Evolutionary conservation across 768 basidiomycete species (phyloP), one percentile per base, ranked within the genome.

Genomic region (Boletus insuetus): DNA sequence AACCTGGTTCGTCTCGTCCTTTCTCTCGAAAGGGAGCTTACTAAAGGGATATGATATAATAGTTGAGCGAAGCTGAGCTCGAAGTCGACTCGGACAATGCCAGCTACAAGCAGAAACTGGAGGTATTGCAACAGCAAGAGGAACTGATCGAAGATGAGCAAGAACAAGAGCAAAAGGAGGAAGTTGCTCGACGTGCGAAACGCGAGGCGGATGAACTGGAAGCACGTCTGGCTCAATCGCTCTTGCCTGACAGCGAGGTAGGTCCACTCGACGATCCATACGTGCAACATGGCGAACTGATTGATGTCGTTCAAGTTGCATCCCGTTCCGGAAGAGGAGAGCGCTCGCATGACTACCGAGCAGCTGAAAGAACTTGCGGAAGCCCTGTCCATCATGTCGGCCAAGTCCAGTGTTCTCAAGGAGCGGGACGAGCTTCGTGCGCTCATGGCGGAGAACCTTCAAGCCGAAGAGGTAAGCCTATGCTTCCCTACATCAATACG

Each of bases 101-200:
- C 20, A 92, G 86, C 64, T 98, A 97, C 82, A 96, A 97, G 78
- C 92, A 98, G 78, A 97, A 96, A 74, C 82, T 99, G 52, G 97
- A 98, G 59, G 96, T 99, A 24, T 76, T 99, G 68, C 93, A 97
- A 64, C 92, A 99, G 64, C 97, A 99, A 72, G 92, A 99, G 69
- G 97, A 99, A 71, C 91, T 99, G 58, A 99, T 99, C 68, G 95
- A 99, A 68, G 97, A 99, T 70, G 97, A 99, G 74, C 85, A 94
- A 60, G 97, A 98, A 69, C 97, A 99, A 72, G 97, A 99, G 59
- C 87, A 95, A 73, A 89, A 94, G 74, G 92, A 93, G 69, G 90
- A 94, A 69, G 85, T 90, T 68, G 89, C 92, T n/a, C 86, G 93
- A 40, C 87, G 90, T 53, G 88, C 86, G 43, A 86, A 85, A 69